These are phyloP conservation scores for Saccharata proteae DNA, from an alignment of 2,329 filamentous ascomycete genomes.

Conservation along the genomic window DNA sequence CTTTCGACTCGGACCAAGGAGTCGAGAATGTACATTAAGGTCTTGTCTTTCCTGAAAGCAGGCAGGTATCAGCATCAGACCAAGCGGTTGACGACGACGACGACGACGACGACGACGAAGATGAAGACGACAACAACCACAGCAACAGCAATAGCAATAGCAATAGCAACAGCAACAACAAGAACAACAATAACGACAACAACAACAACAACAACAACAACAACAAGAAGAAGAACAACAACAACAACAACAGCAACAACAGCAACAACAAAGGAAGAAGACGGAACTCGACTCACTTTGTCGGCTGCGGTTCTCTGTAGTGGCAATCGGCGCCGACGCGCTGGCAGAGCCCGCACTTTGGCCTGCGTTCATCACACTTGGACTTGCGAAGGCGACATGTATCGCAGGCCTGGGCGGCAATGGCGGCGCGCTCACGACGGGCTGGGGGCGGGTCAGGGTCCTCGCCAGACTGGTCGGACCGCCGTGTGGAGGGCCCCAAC, in stretches of 20 bases:
- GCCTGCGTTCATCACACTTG: slow-evolving; percentile 11
- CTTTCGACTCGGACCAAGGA: slow-evolving; percentile 6
- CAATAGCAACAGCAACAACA: no score
- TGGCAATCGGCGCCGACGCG: slow-evolving; percentile 10
- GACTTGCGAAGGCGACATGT: slow-evolving; percentile 10
- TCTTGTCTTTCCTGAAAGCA: slow-evolving; percentile 10
- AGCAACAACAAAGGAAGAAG: no score
- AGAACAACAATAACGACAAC: no score
- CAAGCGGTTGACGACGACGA: no score
- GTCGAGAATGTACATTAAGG: slow-evolving; percentile 9
- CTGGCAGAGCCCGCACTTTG: slow-evolving; percentile 10
- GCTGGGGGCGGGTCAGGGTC: no score
- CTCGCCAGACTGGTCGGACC: no score
- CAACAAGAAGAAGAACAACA: no score
- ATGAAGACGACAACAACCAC: not conserved
- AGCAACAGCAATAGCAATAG: no score
- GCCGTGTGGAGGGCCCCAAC: no score
- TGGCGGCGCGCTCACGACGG: slow-evolving; percentile 9
- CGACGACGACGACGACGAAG: not conserved
- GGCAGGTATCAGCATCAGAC: no score
- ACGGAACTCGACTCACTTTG: slow-evolving; percentile 11
- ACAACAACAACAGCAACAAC: no score
- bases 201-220: no score
- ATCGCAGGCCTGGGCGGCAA: slow-evolving; percentile 11
- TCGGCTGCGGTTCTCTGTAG: slow-evolving; percentile 10